Percentiles rank a stretch among this genome's conserved stretches.
phyloP scores from a whole-genome alignment of 768 basidiomycete species.

The Rhodotorula graminis region DNA sequence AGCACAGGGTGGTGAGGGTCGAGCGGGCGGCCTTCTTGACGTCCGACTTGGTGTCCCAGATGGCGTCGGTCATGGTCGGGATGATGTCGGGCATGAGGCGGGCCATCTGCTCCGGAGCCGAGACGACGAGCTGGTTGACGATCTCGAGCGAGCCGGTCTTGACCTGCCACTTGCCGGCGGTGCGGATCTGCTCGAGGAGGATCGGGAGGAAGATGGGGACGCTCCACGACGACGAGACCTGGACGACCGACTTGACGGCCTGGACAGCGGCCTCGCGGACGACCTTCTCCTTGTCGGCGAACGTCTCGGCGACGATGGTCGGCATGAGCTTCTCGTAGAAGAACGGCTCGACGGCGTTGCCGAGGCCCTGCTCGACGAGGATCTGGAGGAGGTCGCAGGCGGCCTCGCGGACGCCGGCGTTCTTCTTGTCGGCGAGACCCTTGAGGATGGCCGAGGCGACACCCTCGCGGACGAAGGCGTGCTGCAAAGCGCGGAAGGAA shows the following conservation, averaged over 20 bases:
- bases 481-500: slow-evolving; percentile 15
- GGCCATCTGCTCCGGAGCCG: slow-evolving; percentile 42
- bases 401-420: slow-evolving; percentile 76
- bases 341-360: slow-evolving; percentile 67
- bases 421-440: slow-evolving; percentile 70
- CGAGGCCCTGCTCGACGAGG: slow-evolving; percentile 54
- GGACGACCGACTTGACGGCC: slow-evolving; percentile 76
- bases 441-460: slow-evolving; percentile 42
- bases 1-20: slow-evolving; percentile 59
- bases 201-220: slow-evolving; percentile 63
- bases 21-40: slow-evolving; percentile 77
- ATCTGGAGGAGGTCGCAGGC: slow-evolving; percentile 74
- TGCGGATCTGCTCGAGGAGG: slow-evolving; percentile 58
- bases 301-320: slow-evolving; percentile 72
- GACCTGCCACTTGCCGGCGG: slow-evolving; percentile 78
- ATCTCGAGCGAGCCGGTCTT: slow-evolving; percentile 90
- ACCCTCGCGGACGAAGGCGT: slow-evolving; percentile 40
- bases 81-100: slow-evolving; percentile 61
- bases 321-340: slow-evolving; percentile 64
- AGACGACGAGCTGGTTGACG: slow-evolving; percentile 50
- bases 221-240: slow-evolving; percentile 77
- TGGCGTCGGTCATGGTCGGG: slow-evolving; percentile 96
- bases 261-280: slow-evolving; percentile 73
- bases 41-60: slow-evolving; percentile 82
- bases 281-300: slow-evolving; percentile 92